phyloP scores from a whole-genome alignment of 257 asterid genomes.

The Scutellaria baicalensis region DNA sequence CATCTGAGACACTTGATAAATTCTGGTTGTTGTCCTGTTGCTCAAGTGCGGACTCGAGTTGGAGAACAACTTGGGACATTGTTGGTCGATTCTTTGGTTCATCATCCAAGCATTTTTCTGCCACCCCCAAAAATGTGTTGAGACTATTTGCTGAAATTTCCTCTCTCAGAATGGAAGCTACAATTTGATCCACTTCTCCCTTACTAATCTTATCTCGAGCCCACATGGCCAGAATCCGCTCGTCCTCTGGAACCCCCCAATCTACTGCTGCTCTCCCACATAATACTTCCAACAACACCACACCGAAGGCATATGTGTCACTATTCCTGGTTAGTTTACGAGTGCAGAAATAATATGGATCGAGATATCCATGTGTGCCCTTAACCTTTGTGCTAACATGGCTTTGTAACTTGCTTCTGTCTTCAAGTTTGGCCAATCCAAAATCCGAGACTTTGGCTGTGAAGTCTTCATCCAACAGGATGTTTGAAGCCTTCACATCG shows the following conservation, averaged over 20 bases:
- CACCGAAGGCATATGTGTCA: constrained; percentile 23
- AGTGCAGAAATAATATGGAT: constrained; percentile 35
- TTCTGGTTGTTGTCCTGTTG: constrained; percentile 9
- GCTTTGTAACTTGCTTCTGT: background rate
- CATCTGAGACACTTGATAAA: background rate
- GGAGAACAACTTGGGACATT: constrained; percentile 38
- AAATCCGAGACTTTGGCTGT: background rate
- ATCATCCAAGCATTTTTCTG: constrained; percentile 32
- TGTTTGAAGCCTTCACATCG: background rate
- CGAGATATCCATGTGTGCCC: constrained; percentile 51
- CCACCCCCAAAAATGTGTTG: constrained; percentile 28
- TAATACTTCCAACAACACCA: constrained; percentile 44
- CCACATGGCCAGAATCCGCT: constrained; percentile 19
- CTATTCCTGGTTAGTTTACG: constrained; percentile 38
- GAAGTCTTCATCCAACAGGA: background rate
- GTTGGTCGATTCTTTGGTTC: constrained; percentile 43
- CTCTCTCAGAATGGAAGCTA: constrained; percentile 20
- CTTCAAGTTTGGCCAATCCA: background rate
- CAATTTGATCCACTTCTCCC: constrained; percentile 34
- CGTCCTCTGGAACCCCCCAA: constrained; percentile 20
- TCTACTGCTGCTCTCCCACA: constrained; percentile 44
- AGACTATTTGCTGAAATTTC: constrained; percentile 32
- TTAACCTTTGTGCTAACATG: constrained; percentile 16
- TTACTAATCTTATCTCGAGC: constrained; percentile 13
- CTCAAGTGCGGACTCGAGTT: constrained; percentile 25